A percentile compares a stretch with the other conserved stretches of the same genome.
Conservation (phyloP, 148 eudicot species). For the Rhododendron ovatum region DNA sequence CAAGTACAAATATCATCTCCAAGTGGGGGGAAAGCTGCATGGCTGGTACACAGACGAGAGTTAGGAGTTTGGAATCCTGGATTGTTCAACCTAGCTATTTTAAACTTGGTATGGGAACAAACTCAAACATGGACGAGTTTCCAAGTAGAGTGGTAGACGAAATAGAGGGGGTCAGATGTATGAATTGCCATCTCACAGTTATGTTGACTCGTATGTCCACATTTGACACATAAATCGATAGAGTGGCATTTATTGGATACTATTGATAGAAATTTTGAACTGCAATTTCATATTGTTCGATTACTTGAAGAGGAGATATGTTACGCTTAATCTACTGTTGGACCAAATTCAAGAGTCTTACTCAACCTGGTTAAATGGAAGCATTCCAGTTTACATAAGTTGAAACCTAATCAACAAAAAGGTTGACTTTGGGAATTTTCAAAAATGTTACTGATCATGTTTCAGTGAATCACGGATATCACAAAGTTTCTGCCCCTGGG, state of each 20-base stretch:
- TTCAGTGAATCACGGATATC: background rate
- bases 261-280: background rate
- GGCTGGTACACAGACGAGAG: background rate
- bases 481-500: background rate
- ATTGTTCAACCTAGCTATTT: background rate
- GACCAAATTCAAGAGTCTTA: constrained; percentile 4
- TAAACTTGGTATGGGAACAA: background rate
- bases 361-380: background rate
- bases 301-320: background rate
- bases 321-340: background rate
- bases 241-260: background rate
- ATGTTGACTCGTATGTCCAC: background rate
- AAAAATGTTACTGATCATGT: background rate
- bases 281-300: background rate
- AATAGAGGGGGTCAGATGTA: background rate
- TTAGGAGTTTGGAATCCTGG: constrained; percentile 2
- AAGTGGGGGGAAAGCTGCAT: background rate
- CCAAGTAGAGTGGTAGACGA: background rate
- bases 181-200: background rate
- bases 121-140: background rate
- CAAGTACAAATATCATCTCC: background rate
- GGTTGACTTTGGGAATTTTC: background rate
- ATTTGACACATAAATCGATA: background rate
- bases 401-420: background rate
- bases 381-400: background rate